These are phyloP conservation scores for Saccharomycopsis crataegensis DNA, from an alignment of 1,139 yeast genomes.

Conservation along the genomic window DNA sequence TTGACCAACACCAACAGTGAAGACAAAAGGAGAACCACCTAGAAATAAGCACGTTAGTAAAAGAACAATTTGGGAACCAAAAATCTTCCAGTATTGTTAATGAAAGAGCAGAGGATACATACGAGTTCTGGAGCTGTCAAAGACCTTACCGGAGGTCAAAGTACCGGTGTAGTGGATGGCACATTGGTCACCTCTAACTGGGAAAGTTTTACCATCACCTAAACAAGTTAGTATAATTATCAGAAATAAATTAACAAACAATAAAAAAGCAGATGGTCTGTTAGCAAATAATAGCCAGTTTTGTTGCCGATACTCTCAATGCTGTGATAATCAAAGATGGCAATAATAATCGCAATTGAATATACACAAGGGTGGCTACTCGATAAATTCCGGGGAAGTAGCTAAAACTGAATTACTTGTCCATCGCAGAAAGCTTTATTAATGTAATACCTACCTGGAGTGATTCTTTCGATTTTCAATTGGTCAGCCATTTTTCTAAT, in stretches of 20 bases:
- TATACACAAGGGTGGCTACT: no score
- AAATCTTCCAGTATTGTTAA: no score
- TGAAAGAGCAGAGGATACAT: no score
- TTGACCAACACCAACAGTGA: constrained; percentile 90
- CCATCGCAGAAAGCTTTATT: no score
- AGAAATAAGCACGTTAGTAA: no score
- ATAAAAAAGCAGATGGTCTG: neutral
- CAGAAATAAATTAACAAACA: neutral
- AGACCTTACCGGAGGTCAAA: constrained; percentile 86
- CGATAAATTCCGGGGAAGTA: no score
- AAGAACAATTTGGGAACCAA: no score
- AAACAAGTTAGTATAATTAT: neutral
- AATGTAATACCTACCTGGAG: constrained; percentile 14
- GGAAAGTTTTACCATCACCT: constrained; percentile 82
- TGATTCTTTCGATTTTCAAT: constrained; percentile 20
- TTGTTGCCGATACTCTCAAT: no score
- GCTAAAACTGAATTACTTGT: no score
- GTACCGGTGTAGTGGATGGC: constrained; percentile 96
- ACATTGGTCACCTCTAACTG: constrained; percentile 77
- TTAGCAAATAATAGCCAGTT: no score
- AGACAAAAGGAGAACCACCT: constrained; percentile 61
- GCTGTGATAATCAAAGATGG: no score
- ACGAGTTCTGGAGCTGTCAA: constrained; percentile 91
- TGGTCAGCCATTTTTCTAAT: constrained; percentile 18
- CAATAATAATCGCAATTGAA: no score